phyloP scores from a whole-genome alignment of 768 basidiomycete species.

The Mycena vitilis region DNA sequence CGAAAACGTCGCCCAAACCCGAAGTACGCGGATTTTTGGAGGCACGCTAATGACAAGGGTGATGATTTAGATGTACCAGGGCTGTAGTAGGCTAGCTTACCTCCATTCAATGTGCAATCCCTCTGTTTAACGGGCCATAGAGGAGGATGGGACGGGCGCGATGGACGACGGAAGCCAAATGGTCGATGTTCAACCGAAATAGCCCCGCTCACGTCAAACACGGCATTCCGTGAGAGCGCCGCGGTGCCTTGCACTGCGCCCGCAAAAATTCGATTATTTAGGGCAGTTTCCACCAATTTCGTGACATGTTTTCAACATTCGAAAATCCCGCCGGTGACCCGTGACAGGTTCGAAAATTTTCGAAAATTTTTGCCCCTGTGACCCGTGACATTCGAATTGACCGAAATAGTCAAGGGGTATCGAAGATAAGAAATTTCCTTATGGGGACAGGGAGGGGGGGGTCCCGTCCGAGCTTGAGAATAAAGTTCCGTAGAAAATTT shows the following conservation, averaged over 20 bases:
- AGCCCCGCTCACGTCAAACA: background rate
- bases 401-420: too few relatives aligned
- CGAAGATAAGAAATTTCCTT: too few relatives aligned
- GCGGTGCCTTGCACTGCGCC: background rate
- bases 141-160: background rate
- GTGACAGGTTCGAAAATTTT: too few relatives aligned
- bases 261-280: background rate
- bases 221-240: background rate
- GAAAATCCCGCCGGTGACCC: too few relatives aligned
- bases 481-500: too few relatives aligned
- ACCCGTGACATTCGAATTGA: constrained; percentile 4
- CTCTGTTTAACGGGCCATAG: background rate
- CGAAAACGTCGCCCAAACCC: background rate
- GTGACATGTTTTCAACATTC: background rate
- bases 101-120: background rate
- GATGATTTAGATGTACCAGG: constrained; percentile 12
- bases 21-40: constrained; percentile 4
- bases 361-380: background rate
- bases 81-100: constrained; percentile 2
- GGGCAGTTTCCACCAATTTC: background rate
- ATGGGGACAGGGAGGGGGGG: too few relatives aligned
- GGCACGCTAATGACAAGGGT: constrained; percentile 9
- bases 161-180: background rate
- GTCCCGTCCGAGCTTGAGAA: too few relatives aligned
- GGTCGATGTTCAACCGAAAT: too few relatives aligned